These are phyloP conservation scores for Acacia acuminata DNA, from an alignment of 306 rosid species.

Conservation along the genomic window DNA sequence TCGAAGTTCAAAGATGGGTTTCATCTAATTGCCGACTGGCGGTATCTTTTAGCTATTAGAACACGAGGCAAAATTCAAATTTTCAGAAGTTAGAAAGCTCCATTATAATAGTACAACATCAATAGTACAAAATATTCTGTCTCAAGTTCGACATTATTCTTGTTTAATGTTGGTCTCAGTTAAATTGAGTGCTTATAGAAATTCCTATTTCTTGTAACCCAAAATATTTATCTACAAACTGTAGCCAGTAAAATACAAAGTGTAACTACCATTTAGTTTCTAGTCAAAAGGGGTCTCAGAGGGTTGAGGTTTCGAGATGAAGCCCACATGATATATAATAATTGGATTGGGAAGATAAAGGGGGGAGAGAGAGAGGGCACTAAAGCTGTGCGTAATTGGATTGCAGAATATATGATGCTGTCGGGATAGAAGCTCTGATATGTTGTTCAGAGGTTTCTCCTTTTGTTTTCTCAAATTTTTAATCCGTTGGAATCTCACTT, in stretches of 20 bases:
- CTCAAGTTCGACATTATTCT: not conserved
- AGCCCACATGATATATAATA: slow-evolving; percentile 36
- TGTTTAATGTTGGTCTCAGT: not conserved
- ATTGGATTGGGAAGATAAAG: slow-evolving; percentile 26
- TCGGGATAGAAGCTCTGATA: slow-evolving; percentile 53
- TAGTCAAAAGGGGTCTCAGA: slow-evolving; percentile 20
- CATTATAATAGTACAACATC: not conserved
- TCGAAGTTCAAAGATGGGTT: not conserved
- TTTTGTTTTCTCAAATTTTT: not conserved
- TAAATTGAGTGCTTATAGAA: not conserved
- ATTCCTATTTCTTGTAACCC: not conserved
- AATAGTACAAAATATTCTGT: not conserved
- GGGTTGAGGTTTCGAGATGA: slow-evolving; percentile 43
- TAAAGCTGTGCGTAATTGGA: slow-evolving; percentile 29
- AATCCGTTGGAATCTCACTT: not conserved
- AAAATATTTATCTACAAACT: not conserved
- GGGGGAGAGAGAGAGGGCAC: slow-evolving; percentile 19
- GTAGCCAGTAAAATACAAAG: not conserved
- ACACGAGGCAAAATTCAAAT: not conserved
- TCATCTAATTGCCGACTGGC: not conserved
- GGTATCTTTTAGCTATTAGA: not conserved
- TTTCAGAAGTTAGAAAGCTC: not conserved
- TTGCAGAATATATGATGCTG: slow-evolving; percentile 50
- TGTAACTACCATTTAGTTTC: not conserved
- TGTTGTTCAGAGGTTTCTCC: slow-evolving; percentile 24